Evolutionary conservation across 345 rosid species (phyloP), one percentile per base, ranked within the genome.

Genomic region (Durio zibethinus): DNA sequence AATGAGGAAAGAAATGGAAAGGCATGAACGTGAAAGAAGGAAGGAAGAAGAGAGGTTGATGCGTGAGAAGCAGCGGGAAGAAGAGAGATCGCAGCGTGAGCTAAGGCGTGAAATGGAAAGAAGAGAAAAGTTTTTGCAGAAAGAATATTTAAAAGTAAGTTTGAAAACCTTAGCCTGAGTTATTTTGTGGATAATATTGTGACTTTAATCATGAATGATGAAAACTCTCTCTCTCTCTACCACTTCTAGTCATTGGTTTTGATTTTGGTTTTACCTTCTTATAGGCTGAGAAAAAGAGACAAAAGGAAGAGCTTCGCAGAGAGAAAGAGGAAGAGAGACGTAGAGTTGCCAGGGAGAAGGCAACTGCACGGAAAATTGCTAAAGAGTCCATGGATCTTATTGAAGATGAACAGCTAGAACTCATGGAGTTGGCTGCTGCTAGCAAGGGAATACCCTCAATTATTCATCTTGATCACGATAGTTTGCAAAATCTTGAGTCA

Each of bases 331-430:
- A 87, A 73, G 88, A 86, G 84, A 92, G 86, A 82, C 97, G 91
- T 67, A 93, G 87, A 83, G 79, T 91, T 86, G 99, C 99, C 35
- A 78, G 92, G 83, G 98, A 97, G 91, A 97, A 87, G 86, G 99
- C 99, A 73, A 90, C 98, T 83, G 98, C 99, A 52, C 94, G 98
- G 74, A 92, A 84, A 82, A 89, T 94, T 85, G 99, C 99, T 66
- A 97, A 92, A 80, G 99, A 97, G 79, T 89, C 99, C 56, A 88
- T 92, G 97, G 99, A 94, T 87, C 98, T 97, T 81, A 85, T 97
- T 64, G 99, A 97, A 84, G 99, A 97, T 90, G 98, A 97, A 76
- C 99, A 94, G 83, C 87, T 94, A 83, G 99, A 97, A 82, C 90
- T 97, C 84, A 94, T 97, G 99, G 99, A 97, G 72, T 85, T 94